These are phyloP conservation scores for Keqinozyma sinolaborantium DNA, from an alignment of 1,139 yeast species.

Conservation along the genomic window DNA sequence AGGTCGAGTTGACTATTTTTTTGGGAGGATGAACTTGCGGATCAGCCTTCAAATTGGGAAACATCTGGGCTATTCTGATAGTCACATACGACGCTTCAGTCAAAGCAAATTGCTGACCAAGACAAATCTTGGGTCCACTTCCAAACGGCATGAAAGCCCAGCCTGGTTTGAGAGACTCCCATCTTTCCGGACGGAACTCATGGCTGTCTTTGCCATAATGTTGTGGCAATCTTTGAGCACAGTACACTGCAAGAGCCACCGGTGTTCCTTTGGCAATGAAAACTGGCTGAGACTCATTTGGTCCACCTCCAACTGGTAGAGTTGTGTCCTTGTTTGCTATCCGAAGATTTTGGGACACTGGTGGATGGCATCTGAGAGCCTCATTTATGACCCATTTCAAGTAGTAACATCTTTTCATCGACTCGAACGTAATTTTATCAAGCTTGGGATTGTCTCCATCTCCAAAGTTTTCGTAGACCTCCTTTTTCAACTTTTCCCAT, in stretches of 20 bases:
- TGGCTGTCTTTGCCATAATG: conserved; percentile 47
- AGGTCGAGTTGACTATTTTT: conserved; percentile 31
- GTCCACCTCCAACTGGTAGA: conserved; percentile 54
- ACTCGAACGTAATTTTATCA: conserved; percentile 34
- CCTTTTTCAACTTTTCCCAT: conserved; percentile 30
- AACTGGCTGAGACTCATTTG: conserved; percentile 37
- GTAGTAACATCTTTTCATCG: conserved; percentile 46
- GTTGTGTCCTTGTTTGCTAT: conserved; percentile 39
- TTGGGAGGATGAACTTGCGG: conserved; percentile 24
- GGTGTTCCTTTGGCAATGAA: conserved; percentile 40
- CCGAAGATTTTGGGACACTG: conserved; percentile 49
- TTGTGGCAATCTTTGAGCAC: conserved; percentile 35
- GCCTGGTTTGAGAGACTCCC: conserved; percentile 33
- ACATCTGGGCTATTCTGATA: conserved; percentile 18
- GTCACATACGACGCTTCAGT: conserved; percentile 37
- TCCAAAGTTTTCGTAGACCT: conserved; percentile 27
- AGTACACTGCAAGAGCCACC: conserved; percentile 34
- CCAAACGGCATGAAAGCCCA: conserved; percentile 45
- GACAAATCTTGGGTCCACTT: conserved; percentile 43
- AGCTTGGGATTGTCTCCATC: conserved; percentile 10
- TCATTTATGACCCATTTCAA: conserved; percentile 48
- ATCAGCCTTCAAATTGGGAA: conserved; percentile 9
- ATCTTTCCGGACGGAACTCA: conserved; percentile 47
- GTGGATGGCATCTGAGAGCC: conserved; percentile 48
- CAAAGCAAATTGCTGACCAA: conserved; percentile 45